phyloP scores from a whole-genome alignment of 2,329 filamentous ascomycete genomes.

The Colletotrichum musicola region DNA sequence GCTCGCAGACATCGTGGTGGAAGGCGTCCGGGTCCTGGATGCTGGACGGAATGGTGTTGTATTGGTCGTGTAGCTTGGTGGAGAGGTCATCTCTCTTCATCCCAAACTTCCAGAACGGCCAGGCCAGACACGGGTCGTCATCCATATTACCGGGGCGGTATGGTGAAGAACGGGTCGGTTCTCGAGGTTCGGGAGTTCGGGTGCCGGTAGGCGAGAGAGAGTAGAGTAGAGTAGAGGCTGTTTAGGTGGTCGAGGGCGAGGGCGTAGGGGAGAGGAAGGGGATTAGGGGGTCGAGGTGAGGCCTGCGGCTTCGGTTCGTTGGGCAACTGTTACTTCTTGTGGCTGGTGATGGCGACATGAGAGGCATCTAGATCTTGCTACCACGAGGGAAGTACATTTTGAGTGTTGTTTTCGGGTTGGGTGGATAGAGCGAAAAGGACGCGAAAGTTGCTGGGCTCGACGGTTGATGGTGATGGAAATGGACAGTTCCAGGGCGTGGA shows the following conservation, averaged over 20 bases:
- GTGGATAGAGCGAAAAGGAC: not conserved
- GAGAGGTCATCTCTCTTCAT: constrained; percentile 71
- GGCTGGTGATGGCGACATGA: constrained; percentile 23
- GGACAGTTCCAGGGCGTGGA: constrained; percentile 39
- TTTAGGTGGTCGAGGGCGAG: constrained; percentile 10
- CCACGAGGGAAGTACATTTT: constrained; percentile 13
- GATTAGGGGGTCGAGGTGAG: constrained; percentile 13
- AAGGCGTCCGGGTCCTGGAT: constrained; percentile 72
- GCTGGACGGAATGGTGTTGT: constrained; percentile 68
- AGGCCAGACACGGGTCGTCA: constrained; percentile 65
- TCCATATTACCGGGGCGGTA: constrained; percentile 59
- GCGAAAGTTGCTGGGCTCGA: constrained; percentile 7
- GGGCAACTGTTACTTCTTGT: not conserved
- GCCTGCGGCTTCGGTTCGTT: constrained; percentile 27
- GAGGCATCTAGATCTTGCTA: constrained; percentile 29
- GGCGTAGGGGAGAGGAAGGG: not conserved
- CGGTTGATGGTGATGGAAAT: constrained; percentile 36
- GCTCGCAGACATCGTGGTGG: constrained; percentile 71
- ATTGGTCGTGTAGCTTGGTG: constrained; percentile 69
- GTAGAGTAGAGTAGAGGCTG: not conserved
- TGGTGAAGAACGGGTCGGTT: not conserved
- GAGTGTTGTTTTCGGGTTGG: not conserved
- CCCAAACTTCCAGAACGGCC: constrained; percentile 74
- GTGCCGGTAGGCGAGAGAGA: not conserved
- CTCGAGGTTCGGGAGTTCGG: not conserved